Percentiles rank a stretch among this genome's conserved stretches.
phyloP scores from a whole-genome alignment of 345 rosid genomes.

The Draba incana region DNA sequence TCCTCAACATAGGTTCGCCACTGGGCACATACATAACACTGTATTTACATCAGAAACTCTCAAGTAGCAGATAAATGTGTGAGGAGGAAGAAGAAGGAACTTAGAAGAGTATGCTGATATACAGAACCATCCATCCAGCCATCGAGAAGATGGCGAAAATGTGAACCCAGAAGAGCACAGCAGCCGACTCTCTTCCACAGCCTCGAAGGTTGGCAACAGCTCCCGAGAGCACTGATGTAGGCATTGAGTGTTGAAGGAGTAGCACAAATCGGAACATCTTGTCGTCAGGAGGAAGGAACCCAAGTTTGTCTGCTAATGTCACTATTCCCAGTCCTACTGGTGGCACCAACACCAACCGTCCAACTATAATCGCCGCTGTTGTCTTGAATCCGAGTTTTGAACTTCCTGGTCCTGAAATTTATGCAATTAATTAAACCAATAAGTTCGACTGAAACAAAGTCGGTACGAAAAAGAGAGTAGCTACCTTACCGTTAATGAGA shows the following conservation, averaged over 20 bases:
- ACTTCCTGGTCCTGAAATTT: constrained; percentile 87
- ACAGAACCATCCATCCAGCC: constrained; percentile 96
- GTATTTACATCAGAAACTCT: constrained; percentile 27
- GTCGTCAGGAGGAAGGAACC: constrained; percentile 93
- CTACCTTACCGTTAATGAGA: constrained; percentile 80
- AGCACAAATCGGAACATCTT: constrained; percentile 94
- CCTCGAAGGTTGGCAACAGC: constrained; percentile 96
- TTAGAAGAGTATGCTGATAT: constrained; percentile 79
- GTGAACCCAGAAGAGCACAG: constrained; percentile 97
- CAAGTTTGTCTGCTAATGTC: constrained; percentile 90
- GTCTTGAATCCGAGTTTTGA: constrained; percentile 94
- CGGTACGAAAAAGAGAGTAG: constrained; percentile 14
- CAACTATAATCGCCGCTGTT: constrained; percentile 81
- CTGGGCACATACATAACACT: constrained; percentile 31
- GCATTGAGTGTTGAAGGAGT: constrained; percentile 96
- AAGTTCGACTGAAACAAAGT: constrained; percentile 2
- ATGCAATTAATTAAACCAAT: constrained; percentile 14
- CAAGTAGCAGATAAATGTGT: constrained; percentile 21
- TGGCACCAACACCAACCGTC: constrained; percentile 81
- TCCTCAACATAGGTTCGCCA: no score
- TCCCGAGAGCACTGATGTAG: constrained; percentile 96
- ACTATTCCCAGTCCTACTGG: constrained; percentile 91
- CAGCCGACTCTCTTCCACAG: constrained; percentile 97
- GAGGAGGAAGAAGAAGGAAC: constrained; percentile 9
- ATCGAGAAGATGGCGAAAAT: constrained; percentile 86